A percentile compares a stretch with the other conserved stretches of the same genome.
Evolutionary conservation across 805 yeast genomes (phyloP).

Genomic region (Starmerella apis): DNA sequence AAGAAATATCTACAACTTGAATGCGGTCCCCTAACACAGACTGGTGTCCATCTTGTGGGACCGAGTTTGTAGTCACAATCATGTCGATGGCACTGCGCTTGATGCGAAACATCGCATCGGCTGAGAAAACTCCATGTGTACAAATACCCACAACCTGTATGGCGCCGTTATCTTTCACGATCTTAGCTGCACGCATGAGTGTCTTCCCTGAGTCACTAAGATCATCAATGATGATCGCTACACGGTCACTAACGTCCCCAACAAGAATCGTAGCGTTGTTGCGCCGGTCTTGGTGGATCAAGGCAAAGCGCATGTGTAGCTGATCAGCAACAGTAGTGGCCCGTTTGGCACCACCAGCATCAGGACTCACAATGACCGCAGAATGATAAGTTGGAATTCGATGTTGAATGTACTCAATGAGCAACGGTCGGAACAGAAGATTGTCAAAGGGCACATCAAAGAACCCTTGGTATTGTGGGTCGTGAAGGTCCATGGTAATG

Average conservation of each 20-base stretch:
- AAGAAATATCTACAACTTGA: conserved; percentile 77
- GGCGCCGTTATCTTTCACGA: conserved; percentile 90
- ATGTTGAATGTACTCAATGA: conserved; percentile 72
- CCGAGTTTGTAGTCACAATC: conserved; percentile 78
- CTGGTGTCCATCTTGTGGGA: conserved; percentile 66
- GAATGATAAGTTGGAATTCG: conserved; percentile 69
- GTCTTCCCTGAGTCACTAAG: conserved; percentile 89
- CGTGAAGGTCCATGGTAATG: conserved; percentile 96
- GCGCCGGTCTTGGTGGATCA: conserved; percentile 75
- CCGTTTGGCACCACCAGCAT: conserved; percentile 97
- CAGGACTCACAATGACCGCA: conserved; percentile 91
- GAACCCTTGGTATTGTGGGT: conserved; percentile 95
- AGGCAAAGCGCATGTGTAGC: conserved; percentile 77
- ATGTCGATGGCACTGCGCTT: conserved; percentile 63
- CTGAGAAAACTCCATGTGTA: conserved; percentile 88
- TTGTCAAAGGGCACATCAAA: conserved; percentile 95
- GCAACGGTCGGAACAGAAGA: conserved; percentile 73
- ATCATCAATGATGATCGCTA: conserved; percentile 88
- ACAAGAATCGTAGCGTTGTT: conserved; percentile 79
- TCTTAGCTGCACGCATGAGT: conserved; percentile 79
- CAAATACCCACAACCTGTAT: conserved; percentile 72
- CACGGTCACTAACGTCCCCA: conserved; percentile 81
- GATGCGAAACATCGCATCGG: conserved; percentile 74
- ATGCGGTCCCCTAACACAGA: conserved; percentile 47
- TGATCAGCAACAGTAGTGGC: conserved; percentile 92